A percentile compares a stretch with the other conserved stretches of the same genome.
These are phyloP conservation scores for Sporothrix brasiliensis DNA, from an alignment of 2,329 filamentous ascomycete species.

Conservation along the genomic window DNA sequence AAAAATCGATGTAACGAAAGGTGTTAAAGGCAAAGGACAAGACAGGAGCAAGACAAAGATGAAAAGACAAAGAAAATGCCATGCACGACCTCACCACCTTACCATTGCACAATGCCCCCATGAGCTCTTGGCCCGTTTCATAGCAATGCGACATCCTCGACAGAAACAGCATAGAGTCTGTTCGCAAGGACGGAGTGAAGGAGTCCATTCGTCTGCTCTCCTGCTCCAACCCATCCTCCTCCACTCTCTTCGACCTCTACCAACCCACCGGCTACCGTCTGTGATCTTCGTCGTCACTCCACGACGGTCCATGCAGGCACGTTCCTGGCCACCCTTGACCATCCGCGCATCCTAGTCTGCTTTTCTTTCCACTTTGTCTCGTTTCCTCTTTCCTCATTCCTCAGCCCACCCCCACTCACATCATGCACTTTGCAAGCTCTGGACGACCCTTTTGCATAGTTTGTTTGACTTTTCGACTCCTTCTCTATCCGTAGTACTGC, in stretches of 20 bases:
- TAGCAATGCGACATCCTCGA: neutral
- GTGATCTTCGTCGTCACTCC: conserved; percentile 9
- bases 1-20: neutral
- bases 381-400: neutral
- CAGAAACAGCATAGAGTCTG: neutral
- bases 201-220: neutral
- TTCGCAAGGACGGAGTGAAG: neutral
- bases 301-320: conserved; percentile 21
- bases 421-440: conserved; percentile 5
- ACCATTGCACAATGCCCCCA: neutral
- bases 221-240: neutral
- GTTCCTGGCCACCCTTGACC: conserved; percentile 16
- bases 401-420: conserved; percentile 20
- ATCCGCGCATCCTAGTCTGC: neutral
- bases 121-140: neutral
- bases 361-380: no score
- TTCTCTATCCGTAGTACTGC: neutral
- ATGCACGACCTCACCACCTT: neutral
- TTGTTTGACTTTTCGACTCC: neutral
- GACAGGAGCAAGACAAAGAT: neutral
- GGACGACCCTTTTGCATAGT: no score
- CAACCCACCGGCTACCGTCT: conserved; percentile 4
- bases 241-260: neutral
- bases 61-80: neutral
- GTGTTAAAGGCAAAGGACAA: neutral